Base-by-base conservation (phyloP, 208 protist species). In the Endotrypanum monterogeii region DNA sequence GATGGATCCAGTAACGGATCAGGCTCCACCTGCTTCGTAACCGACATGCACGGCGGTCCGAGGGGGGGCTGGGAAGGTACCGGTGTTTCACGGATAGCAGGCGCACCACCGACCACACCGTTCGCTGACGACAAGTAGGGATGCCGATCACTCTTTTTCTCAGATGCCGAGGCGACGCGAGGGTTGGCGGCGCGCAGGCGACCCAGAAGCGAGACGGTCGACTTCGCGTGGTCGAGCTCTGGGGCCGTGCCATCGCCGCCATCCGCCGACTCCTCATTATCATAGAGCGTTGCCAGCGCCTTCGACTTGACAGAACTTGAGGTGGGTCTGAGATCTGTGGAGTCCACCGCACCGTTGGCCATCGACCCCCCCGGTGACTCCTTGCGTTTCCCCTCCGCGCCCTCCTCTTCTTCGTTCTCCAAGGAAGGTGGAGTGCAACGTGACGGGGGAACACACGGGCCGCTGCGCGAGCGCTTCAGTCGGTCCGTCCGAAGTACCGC, bases 341-440 rank as follows among this genome's bases (percentile, higher is more conserved):
- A 48, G 18, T 18, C 6, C 60, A 39, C 20, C 20, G 60, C 44
- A 11, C 9, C 37, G 20, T 46, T 65, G 37, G 16, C 37, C 12
- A 37, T 65, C 37, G 23, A 28, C 44, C 32, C 63, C 16, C n/a
- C 28, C n/a, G 44, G 28, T 16, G 44, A 28, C 2, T 28, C 28
- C 54, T 32, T 32, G 46, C 14, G 8, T 44, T 35, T 39, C 63
- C 23, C 44, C 28, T 12, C 63, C 12, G 32, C 44, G 28, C 4
- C n/a, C 63, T 32, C 67, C 5, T 78, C 75, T 37, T 74, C 76
- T 25, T 74, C 69, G 30, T 74, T 55, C 3, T 52, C 35, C 7
- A 12, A 20, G 11, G 28, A 39, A 11, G 51, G 11, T 8, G 56
- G 52, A 20, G 56, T n/a, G 51, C 32, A n/a, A n/a, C 32, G 48